Percentiles rank a stretch among this genome's conserved stretches.
Evolutionary conservation across 177 flowering plant genomes (phyloP).

Genomic region (Vitis hybrid): DNA sequence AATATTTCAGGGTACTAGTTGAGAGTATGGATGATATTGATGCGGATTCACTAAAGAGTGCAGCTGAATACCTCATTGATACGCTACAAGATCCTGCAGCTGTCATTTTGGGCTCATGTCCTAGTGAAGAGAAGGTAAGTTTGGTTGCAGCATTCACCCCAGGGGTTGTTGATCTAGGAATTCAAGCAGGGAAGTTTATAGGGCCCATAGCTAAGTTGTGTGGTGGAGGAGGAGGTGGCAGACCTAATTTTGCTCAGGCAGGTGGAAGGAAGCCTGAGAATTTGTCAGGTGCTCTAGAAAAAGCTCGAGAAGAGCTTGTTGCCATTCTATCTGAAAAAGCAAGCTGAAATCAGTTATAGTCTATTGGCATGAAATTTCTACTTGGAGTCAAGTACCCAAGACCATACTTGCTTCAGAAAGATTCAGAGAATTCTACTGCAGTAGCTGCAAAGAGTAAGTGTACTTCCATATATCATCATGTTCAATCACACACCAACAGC

Average conservation of each 20-base stretch:
- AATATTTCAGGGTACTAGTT: slow-evolving; percentile 63
- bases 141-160: slow-evolving; percentile 85
- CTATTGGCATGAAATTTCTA: background rate
- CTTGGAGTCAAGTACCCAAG: background rate
- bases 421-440: no score
- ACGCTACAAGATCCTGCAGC: slow-evolving; percentile 80
- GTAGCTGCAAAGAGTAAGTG: background rate
- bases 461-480: background rate
- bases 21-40: slow-evolving; percentile 84
- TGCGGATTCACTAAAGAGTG: slow-evolving; percentile 85
- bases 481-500: background rate
- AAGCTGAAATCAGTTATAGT: slow-evolving; percentile 23
- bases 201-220: slow-evolving; percentile 90
- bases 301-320: slow-evolving; percentile 66
- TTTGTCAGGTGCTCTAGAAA: slow-evolving; percentile 65
- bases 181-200: slow-evolving; percentile 88
- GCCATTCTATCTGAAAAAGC: slow-evolving; percentile 50
- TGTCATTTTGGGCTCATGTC: slow-evolving; percentile 79
- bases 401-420: no score
- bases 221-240: slow-evolving; percentile 97
- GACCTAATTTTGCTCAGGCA: slow-evolving; percentile 96
- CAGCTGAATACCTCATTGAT: slow-evolving; percentile 71
- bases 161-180: slow-evolving; percentile 61
- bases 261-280: slow-evolving; percentile 95
- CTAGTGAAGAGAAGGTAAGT: slow-evolving; percentile 86